Base-by-base conservation (phyloP, 306 rosid species). In the Fragaria nilgerrensis region DNA sequence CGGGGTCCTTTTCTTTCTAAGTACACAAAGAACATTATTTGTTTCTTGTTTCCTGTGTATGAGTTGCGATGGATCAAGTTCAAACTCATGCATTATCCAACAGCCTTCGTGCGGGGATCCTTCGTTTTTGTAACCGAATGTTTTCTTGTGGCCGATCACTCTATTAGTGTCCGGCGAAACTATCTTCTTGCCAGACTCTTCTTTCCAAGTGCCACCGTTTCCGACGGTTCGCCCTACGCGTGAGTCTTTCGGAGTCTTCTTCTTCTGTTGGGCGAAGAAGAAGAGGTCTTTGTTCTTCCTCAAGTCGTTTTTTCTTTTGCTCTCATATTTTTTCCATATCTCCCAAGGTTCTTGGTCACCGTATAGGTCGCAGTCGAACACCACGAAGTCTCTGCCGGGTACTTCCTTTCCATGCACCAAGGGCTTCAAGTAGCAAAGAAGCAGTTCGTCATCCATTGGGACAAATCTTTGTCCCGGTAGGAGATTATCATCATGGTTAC, bases 371-470 rank as follows among this genome's bases (percentile, higher is more conserved):
- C 19, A 27, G 25, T 70, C 59, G 9, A 9, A 49, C 52, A 70
- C 44, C 12, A 49, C 2, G 2, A 16, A 1, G 10, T 32, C 27
- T 70, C 37, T 16, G 44, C 70, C 70, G 6, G 70, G 70, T 17
- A 65, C 47, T 36, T 34, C 2, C 23, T 16, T 9, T 48, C 75
- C 75, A 19, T 48, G 36, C 3, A 48, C 16, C 55, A 16, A 27
- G 44, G 75, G 75, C 9, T 16, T 34, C 37, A 70, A 53, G 75
- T 70, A 70, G 75, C 22, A n/a, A 10, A 70, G 61, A 48, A 70
- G 59, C 11, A 48, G 44, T 48, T 70, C 75, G 4, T 70, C 75
- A 4, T 70, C 61, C 13, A 32, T 17, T 9, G 75, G 75, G 59
- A 29, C 37, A 20, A 70, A 70, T 36, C 59, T 48, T 20, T 70